phyloP scores from a whole-genome alignment of 306 rosid genomes.

The Rubus idaeus region DNA sequence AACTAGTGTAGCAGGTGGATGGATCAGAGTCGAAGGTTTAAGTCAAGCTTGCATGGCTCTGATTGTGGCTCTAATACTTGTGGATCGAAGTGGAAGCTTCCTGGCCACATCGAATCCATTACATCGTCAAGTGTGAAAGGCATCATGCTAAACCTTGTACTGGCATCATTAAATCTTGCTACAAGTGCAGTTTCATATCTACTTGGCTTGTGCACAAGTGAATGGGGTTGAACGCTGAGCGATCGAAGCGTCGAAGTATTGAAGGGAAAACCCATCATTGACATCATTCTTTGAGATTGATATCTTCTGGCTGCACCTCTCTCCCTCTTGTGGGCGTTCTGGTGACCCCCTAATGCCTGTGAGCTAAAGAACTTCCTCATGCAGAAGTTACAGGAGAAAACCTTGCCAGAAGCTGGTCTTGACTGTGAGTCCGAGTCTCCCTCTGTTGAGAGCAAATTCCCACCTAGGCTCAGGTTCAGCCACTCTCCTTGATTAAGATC shows the following conservation, averaged over 20 bases:
- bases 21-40: slow-evolving; percentile 74
- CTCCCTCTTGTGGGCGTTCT: slow-evolving; percentile 94
- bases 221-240: slow-evolving; percentile 76
- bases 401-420: slow-evolving; percentile 48
- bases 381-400: slow-evolving; percentile 94
- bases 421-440: slow-evolving; percentile 47
- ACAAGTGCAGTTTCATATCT: slow-evolving; percentile 47
- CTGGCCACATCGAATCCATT: slow-evolving; percentile 73
- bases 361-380: slow-evolving; percentile 89
- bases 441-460: slow-evolving; percentile 44
- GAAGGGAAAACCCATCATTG: slow-evolving; percentile 57
- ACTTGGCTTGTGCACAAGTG: slow-evolving; percentile 67
- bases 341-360: slow-evolving; percentile 97
- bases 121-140: slow-evolving; percentile 54
- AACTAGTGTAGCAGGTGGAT: slow-evolving; percentile 18
- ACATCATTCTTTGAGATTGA: slow-evolving; percentile 72
- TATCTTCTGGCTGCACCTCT: slow-evolving; percentile 90
- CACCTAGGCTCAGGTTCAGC: slow-evolving; percentile 76
- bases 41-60: slow-evolving; percentile 61
- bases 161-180: slow-evolving; percentile 58
- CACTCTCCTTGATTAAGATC: slow-evolving; percentile 54
- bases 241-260: slow-evolving; percentile 50
- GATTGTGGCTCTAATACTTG: slow-evolving; percentile 42
- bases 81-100: slow-evolving; percentile 71
- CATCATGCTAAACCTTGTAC: slow-evolving; percentile 46